phyloP scores from a whole-genome alignment of 345 rosid species.

The Nephelium lappaceum region DNA sequence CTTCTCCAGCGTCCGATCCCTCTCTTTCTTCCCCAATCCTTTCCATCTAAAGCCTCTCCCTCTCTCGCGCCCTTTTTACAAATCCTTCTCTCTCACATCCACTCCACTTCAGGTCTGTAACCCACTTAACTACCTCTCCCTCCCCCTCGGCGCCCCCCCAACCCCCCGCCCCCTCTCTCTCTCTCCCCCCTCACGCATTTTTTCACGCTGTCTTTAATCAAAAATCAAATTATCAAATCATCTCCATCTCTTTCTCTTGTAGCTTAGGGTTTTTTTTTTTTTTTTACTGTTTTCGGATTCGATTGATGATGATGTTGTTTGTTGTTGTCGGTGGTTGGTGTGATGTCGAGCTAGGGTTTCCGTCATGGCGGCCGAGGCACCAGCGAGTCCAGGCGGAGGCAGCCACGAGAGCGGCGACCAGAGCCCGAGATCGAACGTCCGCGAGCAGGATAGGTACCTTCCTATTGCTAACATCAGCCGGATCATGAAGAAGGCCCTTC shows the following conservation, averaged over 20 bases:
- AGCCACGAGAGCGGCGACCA: constrained; percentile 90
- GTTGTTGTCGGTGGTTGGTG: constrained; percentile 11
- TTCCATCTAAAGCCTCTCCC: constrained; percentile 45
- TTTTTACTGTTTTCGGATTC: background rate
- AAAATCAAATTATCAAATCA: background rate
- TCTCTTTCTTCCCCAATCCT: constrained; percentile 36
- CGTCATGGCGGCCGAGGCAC: constrained; percentile 57
- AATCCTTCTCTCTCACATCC: constrained; percentile 26
- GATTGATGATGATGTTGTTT: background rate
- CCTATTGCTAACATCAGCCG: constrained; percentile 96
- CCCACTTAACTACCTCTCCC: constrained; percentile 3
- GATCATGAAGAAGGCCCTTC: constrained; percentile 91
- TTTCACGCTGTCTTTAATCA: background rate
- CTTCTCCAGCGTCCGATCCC: constrained; percentile 98
- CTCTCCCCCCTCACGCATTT: background rate
- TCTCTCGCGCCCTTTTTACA: constrained; percentile 73
- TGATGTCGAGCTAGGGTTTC: constrained; percentile 32
- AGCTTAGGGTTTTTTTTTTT: background rate
- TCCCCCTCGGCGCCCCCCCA: too few species aligned
- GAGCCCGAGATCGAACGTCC: constrained; percentile 77
- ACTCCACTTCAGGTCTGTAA: constrained; percentile 9
- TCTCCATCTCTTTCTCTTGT: background rate
- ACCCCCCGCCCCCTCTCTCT: background rate
- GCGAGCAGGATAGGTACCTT: constrained; percentile 90
- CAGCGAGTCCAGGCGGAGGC: constrained; percentile 72